Conservation (phyloP, 1,284 basidiomycete genomes). For the Malassezia equina region DNA sequence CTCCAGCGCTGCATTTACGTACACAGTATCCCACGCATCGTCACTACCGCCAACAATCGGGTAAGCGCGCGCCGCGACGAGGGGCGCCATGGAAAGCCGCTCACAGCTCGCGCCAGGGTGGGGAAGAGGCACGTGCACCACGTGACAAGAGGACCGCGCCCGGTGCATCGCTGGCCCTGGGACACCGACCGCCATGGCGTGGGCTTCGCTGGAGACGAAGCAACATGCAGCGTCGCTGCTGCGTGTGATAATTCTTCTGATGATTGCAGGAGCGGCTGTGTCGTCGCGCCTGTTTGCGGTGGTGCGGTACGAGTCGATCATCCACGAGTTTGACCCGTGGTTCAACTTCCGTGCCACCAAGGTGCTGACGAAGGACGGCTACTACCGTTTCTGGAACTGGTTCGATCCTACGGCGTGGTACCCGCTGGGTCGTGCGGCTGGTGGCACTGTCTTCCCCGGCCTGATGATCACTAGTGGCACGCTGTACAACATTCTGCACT, state of each 20-base stretch:
- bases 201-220: slow-evolving; percentile 2
- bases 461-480: slow-evolving; percentile 94
- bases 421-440: slow-evolving; percentile 91
- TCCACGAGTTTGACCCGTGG: slow-evolving; percentile 97
- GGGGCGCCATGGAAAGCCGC: slow-evolving; percentile 10
- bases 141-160: not conserved
- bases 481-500: slow-evolving; percentile 82
- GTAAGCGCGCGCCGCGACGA: slow-evolving; percentile 7
- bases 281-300: slow-evolving; percentile 94
- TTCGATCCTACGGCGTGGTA: slow-evolving; percentile 97
- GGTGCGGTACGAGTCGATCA: slow-evolving; percentile 95
- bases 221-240: slow-evolving; percentile 35
- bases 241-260: slow-evolving; percentile 41
- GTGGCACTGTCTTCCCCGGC: slow-evolving; percentile 91
- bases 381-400: slow-evolving; percentile 62
- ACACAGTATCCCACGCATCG: slow-evolving; percentile 9
- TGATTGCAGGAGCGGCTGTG: slow-evolving; percentile 63
- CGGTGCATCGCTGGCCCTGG: not conserved
- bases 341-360: slow-evolving; percentile 53
- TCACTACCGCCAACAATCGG: not conserved
- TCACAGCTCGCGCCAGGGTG: too few species aligned
- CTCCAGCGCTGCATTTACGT: slow-evolving; percentile 8
- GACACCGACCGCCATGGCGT: not conserved
- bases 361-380: slow-evolving; percentile 64
- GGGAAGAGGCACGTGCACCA: not conserved